Evolutionary conservation across 164 flowering plant species (phyloP).

Genomic region (Piper longum): DNA sequence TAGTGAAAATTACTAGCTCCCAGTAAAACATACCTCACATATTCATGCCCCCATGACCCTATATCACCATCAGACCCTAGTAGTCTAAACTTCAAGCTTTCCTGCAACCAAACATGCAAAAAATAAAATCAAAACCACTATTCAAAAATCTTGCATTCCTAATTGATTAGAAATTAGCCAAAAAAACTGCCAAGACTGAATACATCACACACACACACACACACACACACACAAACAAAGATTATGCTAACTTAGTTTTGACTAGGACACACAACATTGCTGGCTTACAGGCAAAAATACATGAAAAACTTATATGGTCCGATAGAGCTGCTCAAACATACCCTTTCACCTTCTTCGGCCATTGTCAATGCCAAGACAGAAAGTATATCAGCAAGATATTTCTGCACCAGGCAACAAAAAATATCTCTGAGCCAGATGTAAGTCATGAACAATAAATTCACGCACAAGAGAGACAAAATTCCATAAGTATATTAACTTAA

Average conservation of each 20-base stretch:
- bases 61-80: conserved; percentile 94
- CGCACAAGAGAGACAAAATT: background rate
- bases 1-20: too few species aligned
- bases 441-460: background rate
- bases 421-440: background rate
- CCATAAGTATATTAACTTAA: background rate
- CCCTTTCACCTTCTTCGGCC: conserved; percentile 97
- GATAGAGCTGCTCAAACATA: conserved; percentile 15
- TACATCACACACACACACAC: background rate
- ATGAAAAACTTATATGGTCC: background rate
- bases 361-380: conserved; percentile 95
- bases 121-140: background rate
- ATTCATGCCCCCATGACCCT: conserved; percentile 99
- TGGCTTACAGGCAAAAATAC: background rate
- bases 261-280: background rate
- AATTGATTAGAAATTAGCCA: too few species aligned
- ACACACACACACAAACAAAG: too few species aligned
- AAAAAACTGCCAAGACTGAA: background rate
- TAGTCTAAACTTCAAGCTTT: conserved; percentile 77
- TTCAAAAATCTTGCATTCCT: background rate
- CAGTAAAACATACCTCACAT: conserved; percentile 52
- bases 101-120: conserved; percentile 30
- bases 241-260: too few species aligned
- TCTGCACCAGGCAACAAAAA: conserved; percentile 33
- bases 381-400: conserved; percentile 80